Base-by-base conservation (phyloP, 2,329 filamentous ascomycete genomes). In the Teratosphaeria viscida region DNA sequence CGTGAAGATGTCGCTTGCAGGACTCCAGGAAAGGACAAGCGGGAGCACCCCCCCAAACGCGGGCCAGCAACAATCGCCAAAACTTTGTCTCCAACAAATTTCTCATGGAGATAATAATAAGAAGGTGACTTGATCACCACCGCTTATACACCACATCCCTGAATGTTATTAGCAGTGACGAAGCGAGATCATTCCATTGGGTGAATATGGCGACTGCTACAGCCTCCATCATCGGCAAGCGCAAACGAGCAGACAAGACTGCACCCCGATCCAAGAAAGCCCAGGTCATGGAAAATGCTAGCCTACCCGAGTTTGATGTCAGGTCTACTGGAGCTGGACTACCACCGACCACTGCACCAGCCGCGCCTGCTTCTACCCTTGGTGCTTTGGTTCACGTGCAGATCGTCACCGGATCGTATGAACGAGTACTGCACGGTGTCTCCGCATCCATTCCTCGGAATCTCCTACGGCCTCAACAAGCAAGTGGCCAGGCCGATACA, bases 341-440 rank as follows among this genome's bases (percentile, higher is more conserved):
- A 14, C 32, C n/a, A 53, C 10, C n/a, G 26, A 35, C 26, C 10
- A 34, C 34, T 32, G 39, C 14, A 19, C 14, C 29, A 34, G n/a
- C 52, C 54, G 54, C 32, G 34, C n/a, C 16, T 16, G 26, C n/a
- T 55, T 14, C 39, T 54, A 19, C 27, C 23, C 7, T 10, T 5
- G 52, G 62, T 54, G 43, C 52, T 49, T 34, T 68, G 56, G 75
- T 84, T 65, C 86, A 87, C n/a, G 80, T 97, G 61, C 94, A 97
- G 74, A 87, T 99, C 65, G 82, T 97, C 61, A 87, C 90, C 6
- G 94, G 94, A 55, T 96, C 92, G 57, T 99, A 99, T 76, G 94
- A 99, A 72, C 84, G 91, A 64, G 85, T 95, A 56, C 82, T 99
- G 23, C 94, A 99, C 73, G 94, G 94, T 61, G 81, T 96, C 68